These are phyloP conservation scores for Penicillium fimorum DNA, from an alignment of 495 filamentous ascomycete species.

Conservation along the genomic window DNA sequence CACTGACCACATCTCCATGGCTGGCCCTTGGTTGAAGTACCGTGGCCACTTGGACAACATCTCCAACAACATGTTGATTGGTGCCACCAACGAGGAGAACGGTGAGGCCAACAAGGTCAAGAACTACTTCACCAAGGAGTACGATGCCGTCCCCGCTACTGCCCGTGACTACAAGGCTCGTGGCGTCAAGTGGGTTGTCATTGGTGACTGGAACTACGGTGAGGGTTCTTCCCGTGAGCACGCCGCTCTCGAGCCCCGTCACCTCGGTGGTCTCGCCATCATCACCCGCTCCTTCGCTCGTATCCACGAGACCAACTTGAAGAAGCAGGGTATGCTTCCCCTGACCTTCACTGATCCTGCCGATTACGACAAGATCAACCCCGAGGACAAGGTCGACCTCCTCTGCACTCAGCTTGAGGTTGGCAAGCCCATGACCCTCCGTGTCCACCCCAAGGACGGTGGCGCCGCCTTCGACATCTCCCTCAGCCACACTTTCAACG, in stretches of 20 bases:
- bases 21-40: constrained; percentile 99
- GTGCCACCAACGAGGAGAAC: constrained; percentile 93
- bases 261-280: constrained; percentile 95
- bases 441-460: constrained; percentile 85
- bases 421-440: constrained; percentile 90
- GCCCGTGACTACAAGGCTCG: constrained; percentile 98
- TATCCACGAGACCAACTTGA: constrained; percentile 99
- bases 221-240: constrained; percentile 98
- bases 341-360: constrained; percentile 91
- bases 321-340: constrained; percentile 99
- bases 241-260: constrained; percentile 94
- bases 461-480: constrained; percentile 69
- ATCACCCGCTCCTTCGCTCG: constrained; percentile 95
- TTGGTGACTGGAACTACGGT: constrained; percentile 99
- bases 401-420: constrained; percentile 87
- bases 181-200: constrained; percentile 93
- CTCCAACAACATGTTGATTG: constrained; percentile 99
- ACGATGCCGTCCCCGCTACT: constrained; percentile 85
- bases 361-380: constrained; percentile 96
- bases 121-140: constrained; percentile 81
- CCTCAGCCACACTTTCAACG: constrained; percentile 95
- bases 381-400: constrained; percentile 88
- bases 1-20: constrained; percentile 98
- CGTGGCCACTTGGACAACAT: constrained; percentile 99
- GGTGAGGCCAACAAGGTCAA: constrained; percentile 98